Evolutionary conservation across 306 rosid species (phyloP).

Genomic region (Prunus persica): Prunus_persica_NCBIv2 NC_034014.1:10743501-10744000

Average conservation of each 20-base stretch:
- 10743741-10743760: conserved; percentile 86
- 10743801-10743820: conserved; percentile 79
- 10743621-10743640: conserved; percentile 51
- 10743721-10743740: conserved; percentile 51
- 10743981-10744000: conserved; percentile 88
- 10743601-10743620: conserved; percentile 52
- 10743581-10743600: conserved; percentile 57
- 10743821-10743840: conserved; percentile 80
- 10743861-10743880: conserved; percentile 74
- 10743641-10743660: conserved; percentile 62
- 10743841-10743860: conserved; percentile 70
- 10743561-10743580: conserved; percentile 63
- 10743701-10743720: conserved; percentile 55
- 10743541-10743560: conserved; percentile 45
- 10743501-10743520: conserved; percentile 66
- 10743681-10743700: conserved; percentile 60
- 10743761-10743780: conserved; percentile 46
- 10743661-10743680: conserved; percentile 64
- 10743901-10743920: conserved; percentile 62
- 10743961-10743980: conserved; percentile 63
- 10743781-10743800: conserved; percentile 46
- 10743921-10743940: conserved; percentile 52
- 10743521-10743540: conserved; percentile 71
- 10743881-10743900: conserved; percentile 76
- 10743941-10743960: conserved; percentile 91